Evolutionary conservation across 1,139 yeast genomes (phyloP).

Genomic region (Magnusiomyces sp.): DNA sequence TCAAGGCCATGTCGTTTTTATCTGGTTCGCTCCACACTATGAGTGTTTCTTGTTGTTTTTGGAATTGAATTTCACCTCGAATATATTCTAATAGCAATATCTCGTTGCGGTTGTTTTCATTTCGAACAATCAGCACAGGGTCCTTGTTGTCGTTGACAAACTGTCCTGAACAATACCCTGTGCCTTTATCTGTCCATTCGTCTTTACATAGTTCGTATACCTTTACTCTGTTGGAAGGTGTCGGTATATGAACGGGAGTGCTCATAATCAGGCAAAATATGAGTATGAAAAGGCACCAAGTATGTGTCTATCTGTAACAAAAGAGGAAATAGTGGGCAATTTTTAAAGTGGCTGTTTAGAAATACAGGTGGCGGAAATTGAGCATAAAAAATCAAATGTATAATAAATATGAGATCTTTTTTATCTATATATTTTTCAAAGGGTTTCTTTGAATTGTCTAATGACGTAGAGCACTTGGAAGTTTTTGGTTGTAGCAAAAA

Average conservation of each 20-base stretch:
- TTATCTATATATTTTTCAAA: too few relatives aligned
- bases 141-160: slow-evolving; percentile 30
- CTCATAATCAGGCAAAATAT: slow-evolving; percentile 2
- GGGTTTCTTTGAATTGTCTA: too few relatives aligned
- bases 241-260: slow-evolving; percentile 27
- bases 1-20: slow-evolving; percentile 77
- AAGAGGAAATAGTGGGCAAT: neutral
- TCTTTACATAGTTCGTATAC: slow-evolving; percentile 75
- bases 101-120: slow-evolving; percentile 55
- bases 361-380: neutral
- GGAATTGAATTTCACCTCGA: slow-evolving; percentile 74
- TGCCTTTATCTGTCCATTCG: slow-evolving; percentile 88
- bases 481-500: neutral
- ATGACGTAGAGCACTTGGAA: too few relatives aligned
- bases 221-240: slow-evolving; percentile 69
- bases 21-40: slow-evolving; percentile 86
- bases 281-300: neutral
- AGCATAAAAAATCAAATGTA: neutral
- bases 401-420: too few relatives aligned
- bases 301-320: neutral
- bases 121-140: slow-evolving; percentile 52
- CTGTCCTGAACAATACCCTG: slow-evolving; percentile 82
- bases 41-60: slow-evolving; percentile 87
- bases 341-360: neutral
- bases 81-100: slow-evolving; percentile 56